A percentile compares a stretch with the other conserved stretches of the same genome.
phyloP scores from a whole-genome alignment of 371 early-diverging fungal species.

The Mucor indicus region DNA sequence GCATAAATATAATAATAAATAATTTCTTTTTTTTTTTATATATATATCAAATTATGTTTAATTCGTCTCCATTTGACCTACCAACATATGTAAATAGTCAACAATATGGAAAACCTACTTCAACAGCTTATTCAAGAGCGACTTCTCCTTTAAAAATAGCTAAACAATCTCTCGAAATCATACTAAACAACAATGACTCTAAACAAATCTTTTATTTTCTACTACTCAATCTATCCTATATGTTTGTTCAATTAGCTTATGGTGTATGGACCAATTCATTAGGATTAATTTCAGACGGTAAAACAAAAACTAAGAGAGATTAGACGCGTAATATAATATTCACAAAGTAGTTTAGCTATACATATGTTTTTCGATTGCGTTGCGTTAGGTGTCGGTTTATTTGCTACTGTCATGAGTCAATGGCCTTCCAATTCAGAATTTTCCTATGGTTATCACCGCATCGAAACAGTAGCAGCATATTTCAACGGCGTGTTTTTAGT shows the following conservation, averaged over 20 bases:
- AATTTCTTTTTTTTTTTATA: too few species aligned
- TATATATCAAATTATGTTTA: too few species aligned
- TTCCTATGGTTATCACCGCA: conserved; percentile 86
- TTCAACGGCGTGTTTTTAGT: conserved; percentile 89
- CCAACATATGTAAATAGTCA: too few species aligned
- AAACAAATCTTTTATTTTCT: conserved; percentile 92
- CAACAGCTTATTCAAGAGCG: too few species aligned
- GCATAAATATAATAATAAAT: too few species aligned
- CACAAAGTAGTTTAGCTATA: too few species aligned
- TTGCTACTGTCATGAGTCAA: conserved; percentile 87
- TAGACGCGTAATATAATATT: background rate
- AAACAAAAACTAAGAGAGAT: conserved; percentile 1
- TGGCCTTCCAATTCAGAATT: conserved; percentile 81
- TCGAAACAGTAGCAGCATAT: conserved; percentile 91
- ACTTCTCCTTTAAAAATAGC: too few species aligned
- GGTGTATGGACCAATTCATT: conserved; percentile 91
- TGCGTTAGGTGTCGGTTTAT: conserved; percentile 83
- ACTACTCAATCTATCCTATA: conserved; percentile 88
- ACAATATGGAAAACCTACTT: too few species aligned
- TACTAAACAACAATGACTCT: conserved; percentile 68
- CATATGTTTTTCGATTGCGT: conserved; percentile 98
- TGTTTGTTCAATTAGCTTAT: conserved; percentile 89
- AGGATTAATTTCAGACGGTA: conserved; percentile 91
- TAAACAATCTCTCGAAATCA: conserved; percentile 54
- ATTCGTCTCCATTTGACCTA: too few species aligned